Percentiles rank a stretch among this genome's conserved stretches.
These are phyloP conservation scores for Salicornia ramosissima DNA, from an alignment of 148 eudicot genomes.

Conservation along the genomic window DNA sequence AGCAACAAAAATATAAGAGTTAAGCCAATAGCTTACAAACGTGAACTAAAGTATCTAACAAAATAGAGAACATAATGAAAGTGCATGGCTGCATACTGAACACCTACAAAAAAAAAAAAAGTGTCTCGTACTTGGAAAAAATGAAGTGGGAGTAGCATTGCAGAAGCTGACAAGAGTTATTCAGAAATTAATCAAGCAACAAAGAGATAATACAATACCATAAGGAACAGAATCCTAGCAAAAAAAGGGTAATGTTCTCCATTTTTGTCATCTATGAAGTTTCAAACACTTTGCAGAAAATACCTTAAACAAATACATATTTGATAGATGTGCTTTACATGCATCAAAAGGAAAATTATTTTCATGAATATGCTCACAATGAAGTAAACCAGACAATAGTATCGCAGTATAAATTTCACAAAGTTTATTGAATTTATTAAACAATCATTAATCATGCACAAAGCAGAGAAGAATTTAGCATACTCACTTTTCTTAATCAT, in stretches of 20 bases:
- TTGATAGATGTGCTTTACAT: background rate
- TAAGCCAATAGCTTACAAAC: background rate
- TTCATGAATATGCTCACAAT: background rate
- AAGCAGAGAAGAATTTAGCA: background rate
- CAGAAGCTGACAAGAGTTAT: background rate
- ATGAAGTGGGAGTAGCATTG: background rate
- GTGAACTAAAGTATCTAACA: background rate
- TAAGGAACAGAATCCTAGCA: background rate
- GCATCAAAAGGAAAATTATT: background rate
- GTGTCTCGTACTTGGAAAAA: background rate
- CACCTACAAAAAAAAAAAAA: background rate
- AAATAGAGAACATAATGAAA: background rate
- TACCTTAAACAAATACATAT: background rate
- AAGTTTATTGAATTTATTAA: background rate
- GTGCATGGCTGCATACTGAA: background rate
- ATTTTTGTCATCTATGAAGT: slow-evolving; percentile 2
- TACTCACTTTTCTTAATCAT: slow-evolving; percentile 67
- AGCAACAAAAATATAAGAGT: background rate
- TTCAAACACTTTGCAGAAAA: background rate
- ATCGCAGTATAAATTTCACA: too few species aligned
- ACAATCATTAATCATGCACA: background rate
- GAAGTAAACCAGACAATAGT: background rate
- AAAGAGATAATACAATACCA: background rate
- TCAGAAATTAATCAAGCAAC: background rate
- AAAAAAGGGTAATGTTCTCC: background rate